Base-by-base conservation (phyloP, 768 basidiomycete species). In the Tylopilus sp. region DNA sequence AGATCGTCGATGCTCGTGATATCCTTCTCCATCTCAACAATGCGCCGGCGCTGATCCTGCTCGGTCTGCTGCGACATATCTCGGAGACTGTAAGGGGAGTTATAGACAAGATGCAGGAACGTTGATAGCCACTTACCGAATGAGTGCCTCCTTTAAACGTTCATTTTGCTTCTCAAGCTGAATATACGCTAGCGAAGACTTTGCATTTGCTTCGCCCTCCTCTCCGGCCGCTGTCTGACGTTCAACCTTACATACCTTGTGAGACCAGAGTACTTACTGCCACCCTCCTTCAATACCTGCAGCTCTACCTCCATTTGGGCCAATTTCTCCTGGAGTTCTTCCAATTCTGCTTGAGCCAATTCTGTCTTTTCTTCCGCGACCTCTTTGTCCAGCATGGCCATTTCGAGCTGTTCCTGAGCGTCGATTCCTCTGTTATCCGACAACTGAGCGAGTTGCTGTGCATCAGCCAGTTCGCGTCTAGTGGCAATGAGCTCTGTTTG, bases 151-250 rank as follows among this genome's bases (percentile, higher is more conserved):
- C 69, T 97, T 98, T 48, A 99, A 72, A 15, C 97, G 74, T 63
- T 93, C 92, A 56, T 98, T 99, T 64, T 98, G 95, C 67, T 91
- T 97, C 73, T 98, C 95, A 1, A 99, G 82, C 64, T 98, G 95
- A 17, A 88, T 78, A 67, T 85, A 82, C 25, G 81, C 81, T 53
- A 89, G 60, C 4, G 86, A 82, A 57, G 77, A 75, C 61, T 84
- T 85, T 6, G 72, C 71, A 25, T 59, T 70, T 4, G 64, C 63
- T 17, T 70, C 65, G 11, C 57, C 64, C 31, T 63, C 71, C 25
- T 67, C 70, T 15, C 57, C 69, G 13, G 28, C 18, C 17, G 43
- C 67, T 69, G 36, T 8, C 23, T 8, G n/a, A 13, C 17, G 26
- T 44, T 66, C 41, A 61, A 49, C 10, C 17, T 13, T 7, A 21